These are phyloP conservation scores for Zoysia japonica DNA, from an alignment of 176 grass and related monocot species.

Conservation along the genomic window DNA sequence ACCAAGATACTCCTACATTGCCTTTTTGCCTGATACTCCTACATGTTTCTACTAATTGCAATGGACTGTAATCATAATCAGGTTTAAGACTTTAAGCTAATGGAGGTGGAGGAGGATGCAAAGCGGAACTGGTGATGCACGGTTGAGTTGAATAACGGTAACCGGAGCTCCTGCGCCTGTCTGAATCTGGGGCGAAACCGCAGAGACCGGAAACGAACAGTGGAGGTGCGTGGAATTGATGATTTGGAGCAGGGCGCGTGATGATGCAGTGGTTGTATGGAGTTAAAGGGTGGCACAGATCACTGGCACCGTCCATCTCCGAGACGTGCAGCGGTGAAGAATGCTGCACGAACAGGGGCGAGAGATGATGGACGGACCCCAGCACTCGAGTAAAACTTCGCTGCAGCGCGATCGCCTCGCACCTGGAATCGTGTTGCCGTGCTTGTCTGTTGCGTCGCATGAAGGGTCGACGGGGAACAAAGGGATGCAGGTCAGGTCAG, in stretches of 20 bases:
- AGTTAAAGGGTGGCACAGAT: slow-evolving; percentile 31
- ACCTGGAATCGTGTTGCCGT: too few relatives aligned
- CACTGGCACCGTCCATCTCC: background rate
- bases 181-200: background rate
- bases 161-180: background rate
- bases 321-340: slow-evolving; percentile 7
- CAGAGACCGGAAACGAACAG: slow-evolving; percentile 35
- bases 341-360: background rate
- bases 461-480: too few relatives aligned
- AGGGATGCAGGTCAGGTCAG: too few relatives aligned
- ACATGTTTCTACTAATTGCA: too few relatives aligned
- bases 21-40: background rate
- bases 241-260: background rate
- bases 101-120: too few relatives aligned
- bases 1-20: background rate
- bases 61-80: too few relatives aligned
- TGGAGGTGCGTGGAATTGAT: slow-evolving; percentile 21
- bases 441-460: too few relatives aligned
- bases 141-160: background rate
- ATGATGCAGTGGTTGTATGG: slow-evolving; percentile 29
- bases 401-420: background rate
- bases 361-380: background rate
- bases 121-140: background rate
- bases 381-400: slow-evolving; percentile 6
- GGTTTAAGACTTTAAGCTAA: too few relatives aligned